Evolutionary conservation across 352 stramenopile species (phyloP), one percentile per base, ranked within the genome.

Genomic region (Phytophthora sp.): DNA sequence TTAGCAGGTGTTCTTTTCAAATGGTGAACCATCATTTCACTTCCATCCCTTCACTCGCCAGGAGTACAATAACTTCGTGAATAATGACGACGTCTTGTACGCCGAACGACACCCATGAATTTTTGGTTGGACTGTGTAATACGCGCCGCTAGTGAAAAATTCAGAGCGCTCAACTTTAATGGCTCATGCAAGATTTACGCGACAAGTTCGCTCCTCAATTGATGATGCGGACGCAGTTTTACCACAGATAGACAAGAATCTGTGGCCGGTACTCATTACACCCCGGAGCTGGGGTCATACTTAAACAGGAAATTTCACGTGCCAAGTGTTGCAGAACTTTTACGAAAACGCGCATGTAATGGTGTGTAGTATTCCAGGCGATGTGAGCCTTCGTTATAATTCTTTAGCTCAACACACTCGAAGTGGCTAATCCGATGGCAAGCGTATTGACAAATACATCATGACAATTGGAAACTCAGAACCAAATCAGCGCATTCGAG

Each of bases 11-110:
- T 23, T 52, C 41, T 46, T 74, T 15, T 10, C 37, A 4, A 54
- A 43, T 20, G 66, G 49, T 8, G 49, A 49, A 7, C 61, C 66
- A 7, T 42, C 55, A 3, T 68, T 75, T 30, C 53, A 64, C 28
- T 74, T 67, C 28, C 39, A 74, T 5, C 66, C 60, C 23, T 27
- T 74, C 20, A 39, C 42, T n/a, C 39, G 31, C 23, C 2, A 43
- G 12, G 51, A 69, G 34, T 66, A 32, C 48, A 45, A 69, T n/a
- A n/a, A n/a, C n/a, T n/a, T n/a, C n/a, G n/a, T n/a, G n/a, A n/a
- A n/a, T n/a, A n/a, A n/a, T n/a, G n/a, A n/a, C n/a, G n/a, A n/a
- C n/a, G n/a, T n/a, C n/a, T n/a, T n/a, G n/a, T n/a, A n/a, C n/a
- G n/a, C n/a, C n/a, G n/a, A n/a, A n/a, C n/a, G n/a, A n/a, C n/a